These are phyloP conservation scores for Imleria badia DNA, from an alignment of 768 basidiomycete species.

Conservation along the genomic window DNA sequence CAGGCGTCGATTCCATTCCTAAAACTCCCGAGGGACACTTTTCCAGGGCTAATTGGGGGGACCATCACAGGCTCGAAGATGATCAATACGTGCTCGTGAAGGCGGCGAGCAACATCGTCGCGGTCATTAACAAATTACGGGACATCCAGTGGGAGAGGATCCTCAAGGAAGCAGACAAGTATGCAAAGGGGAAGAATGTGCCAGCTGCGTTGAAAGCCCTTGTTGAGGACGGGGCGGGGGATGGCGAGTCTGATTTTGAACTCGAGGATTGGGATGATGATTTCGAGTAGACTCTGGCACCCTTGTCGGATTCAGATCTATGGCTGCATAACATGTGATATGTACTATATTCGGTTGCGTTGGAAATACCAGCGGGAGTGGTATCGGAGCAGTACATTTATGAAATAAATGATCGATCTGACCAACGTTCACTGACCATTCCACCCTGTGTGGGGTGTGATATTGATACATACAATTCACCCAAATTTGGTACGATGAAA, in stretches of 20 bases:
- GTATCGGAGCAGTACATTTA: too few species aligned
- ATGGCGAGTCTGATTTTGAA: background rate
- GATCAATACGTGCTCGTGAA: background rate
- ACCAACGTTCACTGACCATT: too few species aligned
- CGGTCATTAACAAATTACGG: background rate
- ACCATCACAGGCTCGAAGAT: background rate
- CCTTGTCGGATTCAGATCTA: too few species aligned
- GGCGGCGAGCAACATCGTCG: background rate
- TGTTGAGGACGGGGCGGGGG: background rate
- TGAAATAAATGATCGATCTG: too few species aligned
- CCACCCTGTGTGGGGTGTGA: too few species aligned
- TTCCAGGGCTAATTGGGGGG: constrained; percentile 2
- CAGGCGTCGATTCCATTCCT: background rate
- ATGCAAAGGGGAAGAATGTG: background rate
- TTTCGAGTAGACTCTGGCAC: background rate
- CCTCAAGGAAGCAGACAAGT: background rate
- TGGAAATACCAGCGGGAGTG: too few species aligned
- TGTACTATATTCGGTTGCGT: too few species aligned
- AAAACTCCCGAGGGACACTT: background rate
- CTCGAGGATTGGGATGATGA: constrained; percentile 4
- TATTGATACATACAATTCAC: background rate
- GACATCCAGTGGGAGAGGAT: background rate
- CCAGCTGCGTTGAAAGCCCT: background rate
- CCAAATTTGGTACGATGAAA: background rate
- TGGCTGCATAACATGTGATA: too few species aligned